Base-by-base conservation (phyloP, 2,329 filamentous ascomycete species). In the Penicillium sp. region DNA sequence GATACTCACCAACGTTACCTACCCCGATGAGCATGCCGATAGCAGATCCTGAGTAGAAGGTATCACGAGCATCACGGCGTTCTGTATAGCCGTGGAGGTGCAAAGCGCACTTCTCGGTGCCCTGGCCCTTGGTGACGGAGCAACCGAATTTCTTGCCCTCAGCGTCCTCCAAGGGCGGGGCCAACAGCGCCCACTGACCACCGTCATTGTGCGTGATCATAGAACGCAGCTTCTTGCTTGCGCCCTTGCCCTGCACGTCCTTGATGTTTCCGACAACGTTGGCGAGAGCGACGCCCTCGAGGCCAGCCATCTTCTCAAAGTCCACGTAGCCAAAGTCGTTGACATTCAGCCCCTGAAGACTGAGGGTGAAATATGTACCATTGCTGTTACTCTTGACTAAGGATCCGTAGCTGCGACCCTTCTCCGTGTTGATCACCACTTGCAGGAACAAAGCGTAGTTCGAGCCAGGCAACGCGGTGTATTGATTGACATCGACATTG, bases 371-470 rank as follows among this genome's bases (percentile, higher is more conserved):
- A 1, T 89, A 94, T 0, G 94, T 99, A 49, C 94, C 94, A 68
- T 99, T 97, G 64, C 91, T 96, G 76, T 99, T 99, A 68, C 91
- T 96, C 82, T 97, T 99, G 73, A 99, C 85, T 62, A 99, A 90
- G 23, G 88, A 87, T 34, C 94, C 94, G 63, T 89, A 91, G 54
- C 88, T 83, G 46, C 82, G 83, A 16, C 84, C 86, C 46, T 78
- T 69, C 3, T 77, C 76, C 38, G 81, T 81, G 64, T 88, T 87
- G 38, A 90, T 89, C 0, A 88, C 91, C 43, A 97, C 93, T 66
- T 97, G 95, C 52, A 99, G 76, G 74, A 97, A 97, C 53, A 99
- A 82, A 1, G 94, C 89, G 71, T 97, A 93, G 0, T 91, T 96
- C 1, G 90, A 94, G 72, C 92, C 96, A 69, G 96, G 92, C 28